These are phyloP conservation scores for Metarhizium guizhouense DNA, from an alignment of 2,329 filamentous ascomycete species.

Conservation along the genomic window DNA sequence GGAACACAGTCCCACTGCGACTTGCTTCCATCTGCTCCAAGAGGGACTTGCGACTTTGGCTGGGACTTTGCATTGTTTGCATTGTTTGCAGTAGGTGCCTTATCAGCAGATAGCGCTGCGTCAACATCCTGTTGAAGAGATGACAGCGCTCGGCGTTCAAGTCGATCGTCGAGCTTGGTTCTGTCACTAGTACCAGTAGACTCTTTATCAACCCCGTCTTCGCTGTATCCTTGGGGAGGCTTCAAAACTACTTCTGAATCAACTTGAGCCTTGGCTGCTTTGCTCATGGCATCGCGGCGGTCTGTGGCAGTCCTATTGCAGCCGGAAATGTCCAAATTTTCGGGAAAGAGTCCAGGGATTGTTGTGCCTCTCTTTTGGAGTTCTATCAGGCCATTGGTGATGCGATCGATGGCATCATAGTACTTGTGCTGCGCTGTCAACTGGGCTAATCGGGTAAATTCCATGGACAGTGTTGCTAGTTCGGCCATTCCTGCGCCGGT, in stretches of 20 bases:
- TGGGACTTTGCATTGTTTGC: neutral
- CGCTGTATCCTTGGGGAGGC: constrained; percentile 19
- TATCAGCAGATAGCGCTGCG: neutral
- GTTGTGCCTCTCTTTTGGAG: constrained; percentile 61
- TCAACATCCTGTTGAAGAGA: neutral
- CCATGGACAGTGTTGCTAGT: constrained; percentile 71
- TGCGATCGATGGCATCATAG: constrained; percentile 81
- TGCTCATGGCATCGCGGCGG: constrained; percentile 19
- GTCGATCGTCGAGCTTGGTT: constrained; percentile 1
- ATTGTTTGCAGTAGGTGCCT: neutral
- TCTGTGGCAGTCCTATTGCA: constrained; percentile 52
- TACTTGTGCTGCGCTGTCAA: constrained; percentile 74
- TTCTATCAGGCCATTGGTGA: constrained; percentile 70
- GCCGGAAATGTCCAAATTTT: constrained; percentile 67
- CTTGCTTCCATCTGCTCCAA: constrained; percentile 24
- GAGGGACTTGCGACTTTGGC: constrained; percentile 14
- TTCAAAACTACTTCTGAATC: constrained; percentile 20
- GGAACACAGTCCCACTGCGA: constrained; percentile 42
- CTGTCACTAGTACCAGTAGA: neutral
- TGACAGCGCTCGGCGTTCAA: constrained; percentile 2
- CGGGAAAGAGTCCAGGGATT: constrained; percentile 74
- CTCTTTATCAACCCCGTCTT: neutral
- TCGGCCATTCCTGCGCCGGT: constrained; percentile 55
- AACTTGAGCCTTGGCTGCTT: constrained; percentile 25
- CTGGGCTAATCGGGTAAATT: constrained; percentile 84